Evolutionary conservation across 140 eudicot species (phyloP), one percentile per base, ranked within the genome.

Genomic region (Flaveria floridana): DNA sequence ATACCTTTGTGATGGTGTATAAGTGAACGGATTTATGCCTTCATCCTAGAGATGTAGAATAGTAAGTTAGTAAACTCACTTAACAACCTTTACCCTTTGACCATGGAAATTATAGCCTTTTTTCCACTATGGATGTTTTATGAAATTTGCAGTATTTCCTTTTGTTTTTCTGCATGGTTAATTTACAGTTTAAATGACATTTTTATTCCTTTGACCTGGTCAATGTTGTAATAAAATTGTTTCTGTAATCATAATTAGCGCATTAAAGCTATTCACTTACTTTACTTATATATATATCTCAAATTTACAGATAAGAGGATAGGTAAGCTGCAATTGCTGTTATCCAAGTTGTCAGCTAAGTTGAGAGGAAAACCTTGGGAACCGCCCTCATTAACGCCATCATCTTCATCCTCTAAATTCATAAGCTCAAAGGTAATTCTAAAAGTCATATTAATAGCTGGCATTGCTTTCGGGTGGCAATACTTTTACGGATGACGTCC

Each of bases 381-480:
- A 65, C 89, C 86, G 11, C 85, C 86, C 7, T 46, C 85, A 62
- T 30, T 82, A 20, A 6, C 72, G 56, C 58, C 88, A 14, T 48
- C 86, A 9, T 67, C 92, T 30, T 81, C 89, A 16, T 61, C 87
- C 37, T 70, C 88, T 4, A 80, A 75, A 5, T 50, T 61, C 39
- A 50, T 81, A 14, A 85, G 77, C 52, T 66, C 76, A n/a, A 94
- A 90, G 85, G 83, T 90, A 26, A 65, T 90, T 57, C 13, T 80
- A 37, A 94, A 87, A 82, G 78, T 90, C 51, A 15, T 79, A 30
- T 52, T 90, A 52, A 85, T 90, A 4, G 97, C 88, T 51, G 84
- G 70, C 11, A 21, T 90, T 41, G 99, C 90, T 77, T 84, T 80
- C 18, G 86, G 82, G 39, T 94, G 97, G 97, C 94, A 87, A 13